phyloP scores from a whole-genome alignment of 257 asterid species.

The Solanum chilense region DNA sequence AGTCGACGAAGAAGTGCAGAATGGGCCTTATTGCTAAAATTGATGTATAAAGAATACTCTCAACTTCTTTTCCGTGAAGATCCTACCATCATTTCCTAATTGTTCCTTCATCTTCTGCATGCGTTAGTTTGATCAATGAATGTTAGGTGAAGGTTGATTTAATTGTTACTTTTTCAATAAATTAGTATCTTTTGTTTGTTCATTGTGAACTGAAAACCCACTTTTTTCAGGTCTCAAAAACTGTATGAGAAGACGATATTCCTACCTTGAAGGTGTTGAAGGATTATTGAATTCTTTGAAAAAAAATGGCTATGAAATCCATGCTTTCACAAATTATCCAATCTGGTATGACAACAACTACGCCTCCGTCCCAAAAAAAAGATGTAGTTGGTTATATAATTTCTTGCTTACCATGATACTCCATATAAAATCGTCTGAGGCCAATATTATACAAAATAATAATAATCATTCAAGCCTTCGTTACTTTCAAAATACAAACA shows the following conservation, averaged over 20 bases:
- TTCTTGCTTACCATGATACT: background rate
- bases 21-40: background rate
- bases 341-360: constrained; percentile 40
- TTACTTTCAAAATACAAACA: background rate
- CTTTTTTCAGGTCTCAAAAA: constrained; percentile 60
- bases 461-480: background rate
- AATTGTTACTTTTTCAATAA: background rate
- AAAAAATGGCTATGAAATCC: constrained; percentile 78
- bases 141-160: background rate
- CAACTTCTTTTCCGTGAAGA: background rate
- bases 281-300: constrained; percentile 55
- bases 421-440: background rate
- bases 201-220: background rate
- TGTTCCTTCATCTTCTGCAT: background rate
- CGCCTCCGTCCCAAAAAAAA: background rate
- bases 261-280: constrained; percentile 74
- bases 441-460: background rate
- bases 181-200: background rate
- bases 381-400: background rate
- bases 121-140: background rate
- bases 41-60: background rate
- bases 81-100: background rate
- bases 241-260: constrained; percentile 69
- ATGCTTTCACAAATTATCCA: constrained; percentile 87
- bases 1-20: background rate